phyloP scores from a whole-genome alignment of 176 grass and related monocot genomes.

The Bonia amplexicaulis region DNA sequence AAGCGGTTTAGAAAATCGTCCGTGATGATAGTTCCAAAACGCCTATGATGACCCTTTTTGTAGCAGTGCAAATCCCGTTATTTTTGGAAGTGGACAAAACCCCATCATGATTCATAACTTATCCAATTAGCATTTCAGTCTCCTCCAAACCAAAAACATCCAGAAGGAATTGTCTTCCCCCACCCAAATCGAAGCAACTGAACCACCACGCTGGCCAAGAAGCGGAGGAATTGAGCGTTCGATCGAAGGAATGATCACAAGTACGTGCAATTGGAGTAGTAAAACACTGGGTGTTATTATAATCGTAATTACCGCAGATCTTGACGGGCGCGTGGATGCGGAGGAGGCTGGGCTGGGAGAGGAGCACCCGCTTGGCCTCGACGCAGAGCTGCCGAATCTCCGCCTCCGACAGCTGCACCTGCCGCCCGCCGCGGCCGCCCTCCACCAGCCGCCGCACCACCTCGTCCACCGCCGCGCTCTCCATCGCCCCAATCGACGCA shows the following conservation, averaged over 20 bases:
- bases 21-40: no score
- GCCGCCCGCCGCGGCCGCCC: slow-evolving; percentile 53
- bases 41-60: no score
- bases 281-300: background rate
- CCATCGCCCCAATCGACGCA: slow-evolving; percentile 65
- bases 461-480: slow-evolving; percentile 65
- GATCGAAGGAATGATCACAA: background rate
- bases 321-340: slow-evolving; percentile 73
- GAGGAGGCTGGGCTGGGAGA: slow-evolving; percentile 78
- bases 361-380: slow-evolving; percentile 76
- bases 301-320: slow-evolving; percentile 61
- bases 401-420: slow-evolving; percentile 86
- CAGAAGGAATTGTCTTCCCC: background rate
- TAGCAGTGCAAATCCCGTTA: no score
- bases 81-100: no score
- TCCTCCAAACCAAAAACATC: background rate
- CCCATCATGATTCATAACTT: background rate
- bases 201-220: background rate
- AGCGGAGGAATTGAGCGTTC: background rate
- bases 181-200: background rate
- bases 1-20: no score
- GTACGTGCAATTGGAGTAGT: background rate
- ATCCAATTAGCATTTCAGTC: background rate
- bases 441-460: slow-evolving; percentile 60
- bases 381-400: slow-evolving; percentile 86